phyloP scores from a whole-genome alignment of 345 rosid genomes.

The Clausena lansium region DNA sequence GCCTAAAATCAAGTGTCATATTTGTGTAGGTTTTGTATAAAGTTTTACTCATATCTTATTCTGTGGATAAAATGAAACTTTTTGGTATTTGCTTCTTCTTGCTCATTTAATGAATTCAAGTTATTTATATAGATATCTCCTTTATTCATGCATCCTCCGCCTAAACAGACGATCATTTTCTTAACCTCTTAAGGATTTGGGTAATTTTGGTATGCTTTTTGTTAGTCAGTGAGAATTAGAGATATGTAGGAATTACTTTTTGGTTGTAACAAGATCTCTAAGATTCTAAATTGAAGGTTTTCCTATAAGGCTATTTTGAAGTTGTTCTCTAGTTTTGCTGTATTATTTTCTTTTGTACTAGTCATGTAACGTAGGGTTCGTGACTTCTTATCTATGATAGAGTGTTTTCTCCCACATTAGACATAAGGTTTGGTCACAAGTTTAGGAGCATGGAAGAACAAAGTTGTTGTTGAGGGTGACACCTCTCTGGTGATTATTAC shows the following conservation, averaged over 20 bases:
- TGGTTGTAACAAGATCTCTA: not conserved
- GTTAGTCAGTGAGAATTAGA: not conserved
- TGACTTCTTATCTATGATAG: not conserved
- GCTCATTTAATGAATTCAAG: not conserved
- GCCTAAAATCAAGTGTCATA: not conserved
- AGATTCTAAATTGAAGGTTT: not conserved
- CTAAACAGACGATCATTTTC: not conserved
- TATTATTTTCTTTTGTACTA: not conserved
- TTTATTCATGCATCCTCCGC: not conserved
- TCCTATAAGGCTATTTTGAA: not conserved
- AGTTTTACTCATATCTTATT: not conserved
- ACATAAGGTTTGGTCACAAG: not conserved
- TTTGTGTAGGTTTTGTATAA: not conserved
- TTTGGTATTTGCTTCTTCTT: not conserved
- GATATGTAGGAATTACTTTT: not conserved
- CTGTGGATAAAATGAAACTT: not conserved
- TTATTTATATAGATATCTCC: not conserved
- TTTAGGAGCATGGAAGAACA: not conserved
- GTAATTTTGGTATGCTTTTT: not conserved
- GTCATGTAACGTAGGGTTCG: not conserved
- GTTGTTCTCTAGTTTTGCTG: not conserved
- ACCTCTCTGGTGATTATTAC: not conserved
- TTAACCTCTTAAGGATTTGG: not conserved
- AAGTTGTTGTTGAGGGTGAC: not conserved
- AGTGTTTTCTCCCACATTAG: not conserved